Base-by-base conservation (phyloP, 495 filamentous ascomycete species). In the Podospora appendiculata region DNA sequence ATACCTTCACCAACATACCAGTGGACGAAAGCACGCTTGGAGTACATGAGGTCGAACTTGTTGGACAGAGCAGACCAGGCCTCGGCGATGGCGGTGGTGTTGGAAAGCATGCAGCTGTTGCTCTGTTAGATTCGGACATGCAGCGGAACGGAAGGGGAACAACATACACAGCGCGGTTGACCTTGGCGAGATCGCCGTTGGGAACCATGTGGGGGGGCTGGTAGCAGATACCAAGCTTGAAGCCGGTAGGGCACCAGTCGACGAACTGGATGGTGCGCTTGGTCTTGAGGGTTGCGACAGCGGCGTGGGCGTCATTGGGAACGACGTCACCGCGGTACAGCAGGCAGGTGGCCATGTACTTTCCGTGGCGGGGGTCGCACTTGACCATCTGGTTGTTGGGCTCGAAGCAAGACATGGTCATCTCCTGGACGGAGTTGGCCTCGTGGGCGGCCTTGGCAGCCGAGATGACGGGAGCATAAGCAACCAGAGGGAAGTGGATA, bases 1-100 rank as follows among this genome's bases (percentile, higher is more conserved):
- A 98, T 98, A 83, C 93, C 93, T 80, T 98, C 93, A 76, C 93
- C 93, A 69, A 98, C 93, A 64, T 98, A 98, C 93, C 93, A 98
- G 76, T 98, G 93, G 47, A 98, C 93, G 77, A 98, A 98, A 51
- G 93, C 93, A 74, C 93, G 93, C 84, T 98, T 98, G 69, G 91
- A 91, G 82, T 97, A 97, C 93, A 98, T 98, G 67, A 98, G 90
- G 62, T 98, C 93, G 76, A 98, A 98, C 76, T 98, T 98, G 82
- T 87, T 86, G 51, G 92, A 94, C 48, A 98, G 86, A 62, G 92
- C 88, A 45, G 90, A 89, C 93, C 93, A 98, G 51, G 93, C 93
- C 78, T 98, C 92, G 64, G 91, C 88, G 69, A 98, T 98, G 64
- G 93, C 93, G 41, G 93, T 98, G 54, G 94, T 98, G 81, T 98